These are phyloP conservation scores for Nannizziopsis arthrosporioides DNA, from an alignment of 2,329 filamentous ascomycete species.

Conservation along the genomic window DNA sequence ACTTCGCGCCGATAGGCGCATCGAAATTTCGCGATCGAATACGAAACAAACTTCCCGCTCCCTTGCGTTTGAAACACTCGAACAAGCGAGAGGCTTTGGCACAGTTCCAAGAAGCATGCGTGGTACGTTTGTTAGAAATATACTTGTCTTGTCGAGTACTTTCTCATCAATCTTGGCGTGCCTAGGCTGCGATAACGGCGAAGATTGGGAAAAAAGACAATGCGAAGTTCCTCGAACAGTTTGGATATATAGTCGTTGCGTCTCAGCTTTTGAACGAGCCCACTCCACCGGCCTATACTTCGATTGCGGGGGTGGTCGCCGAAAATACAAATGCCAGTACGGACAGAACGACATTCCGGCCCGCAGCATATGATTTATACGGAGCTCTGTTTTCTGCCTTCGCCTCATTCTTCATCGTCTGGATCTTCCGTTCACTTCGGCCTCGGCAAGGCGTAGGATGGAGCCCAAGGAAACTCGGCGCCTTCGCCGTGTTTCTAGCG, in stretches of 20 bases:
- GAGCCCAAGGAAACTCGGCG: slow-evolving; percentile 31
- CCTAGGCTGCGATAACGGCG: slow-evolving; percentile 51
- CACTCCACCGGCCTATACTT: slow-evolving; percentile 31
- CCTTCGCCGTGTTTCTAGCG: slow-evolving; percentile 37
- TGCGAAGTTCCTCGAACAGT: slow-evolving; percentile 76
- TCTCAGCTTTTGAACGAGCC: slow-evolving; percentile 71
- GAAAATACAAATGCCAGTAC: slow-evolving; percentile 21
- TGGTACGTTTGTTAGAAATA: slow-evolving; percentile 27
- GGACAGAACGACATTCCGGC: slow-evolving; percentile 23
- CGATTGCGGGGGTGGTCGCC: slow-evolving; percentile 26
- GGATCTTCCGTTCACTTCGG: slow-evolving; percentile 59
- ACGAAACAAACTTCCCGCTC: slow-evolving; percentile 39
- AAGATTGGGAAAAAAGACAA: slow-evolving; percentile 62
- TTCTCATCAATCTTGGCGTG: slow-evolving; percentile 8
- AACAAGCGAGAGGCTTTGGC: slow-evolving; percentile 25
- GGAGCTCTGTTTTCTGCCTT: slow-evolving; percentile 55
- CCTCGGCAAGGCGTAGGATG: slow-evolving; percentile 42
- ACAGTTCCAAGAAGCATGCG: slow-evolving; percentile 37
- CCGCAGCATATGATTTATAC: slow-evolving; percentile 44
- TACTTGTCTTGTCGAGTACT: neutral
- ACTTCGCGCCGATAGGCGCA: slow-evolving; percentile 41
- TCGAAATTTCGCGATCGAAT: slow-evolving; percentile 41
- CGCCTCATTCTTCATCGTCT: slow-evolving; percentile 50
- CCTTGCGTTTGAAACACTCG: slow-evolving; percentile 30
- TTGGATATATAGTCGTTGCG: slow-evolving; percentile 84